A percentile compares a stretch with the other conserved stretches of the same genome.
Evolutionary conservation across 1,139 yeast species (phyloP).

Genomic region (Meyerozyma athensensis): DNA sequence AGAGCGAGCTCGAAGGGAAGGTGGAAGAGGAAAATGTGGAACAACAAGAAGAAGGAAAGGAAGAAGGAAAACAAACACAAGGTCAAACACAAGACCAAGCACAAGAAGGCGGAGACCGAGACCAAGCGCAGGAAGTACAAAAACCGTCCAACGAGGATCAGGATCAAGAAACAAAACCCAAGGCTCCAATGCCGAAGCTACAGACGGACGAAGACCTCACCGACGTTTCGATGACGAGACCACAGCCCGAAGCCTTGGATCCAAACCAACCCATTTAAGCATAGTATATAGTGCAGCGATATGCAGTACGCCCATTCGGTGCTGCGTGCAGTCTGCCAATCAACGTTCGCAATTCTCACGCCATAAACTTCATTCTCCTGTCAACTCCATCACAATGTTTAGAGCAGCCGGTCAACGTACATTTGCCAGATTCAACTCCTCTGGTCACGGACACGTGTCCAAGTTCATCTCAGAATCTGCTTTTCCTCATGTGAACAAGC

Average conservation of each 20-base stretch:
- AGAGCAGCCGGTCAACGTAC: constrained; percentile 35
- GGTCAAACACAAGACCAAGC: not conserved
- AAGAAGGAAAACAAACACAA: too few relatives aligned
- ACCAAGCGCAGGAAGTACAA: not conserved
- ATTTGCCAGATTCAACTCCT: constrained; percentile 40
- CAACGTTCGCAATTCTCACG: not conserved
- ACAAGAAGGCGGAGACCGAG: not conserved
- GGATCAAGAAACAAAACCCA: too few relatives aligned
- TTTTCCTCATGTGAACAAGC: constrained; percentile 31
- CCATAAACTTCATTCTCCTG: constrained; percentile 4
- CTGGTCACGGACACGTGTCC: constrained; percentile 39
- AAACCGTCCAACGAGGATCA: not conserved
- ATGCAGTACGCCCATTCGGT: not conserved
- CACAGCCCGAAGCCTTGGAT: not conserved
- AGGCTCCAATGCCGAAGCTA: not conserved
- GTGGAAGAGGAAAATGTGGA: too few relatives aligned
- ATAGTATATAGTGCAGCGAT: too few relatives aligned
- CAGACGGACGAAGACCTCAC: not conserved
- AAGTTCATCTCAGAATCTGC: constrained; percentile 39
- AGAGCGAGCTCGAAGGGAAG: too few relatives aligned
- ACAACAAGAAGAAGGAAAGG: too few relatives aligned
- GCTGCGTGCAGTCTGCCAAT: constrained; percentile 1
- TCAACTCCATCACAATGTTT: constrained; percentile 23
- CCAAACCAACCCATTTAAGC: not conserved
- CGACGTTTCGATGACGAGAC: not conserved